These are phyloP conservation scores for Lathyrus sativus DNA, from an alignment of 306 rosid species.

Conservation along the genomic window DNA sequence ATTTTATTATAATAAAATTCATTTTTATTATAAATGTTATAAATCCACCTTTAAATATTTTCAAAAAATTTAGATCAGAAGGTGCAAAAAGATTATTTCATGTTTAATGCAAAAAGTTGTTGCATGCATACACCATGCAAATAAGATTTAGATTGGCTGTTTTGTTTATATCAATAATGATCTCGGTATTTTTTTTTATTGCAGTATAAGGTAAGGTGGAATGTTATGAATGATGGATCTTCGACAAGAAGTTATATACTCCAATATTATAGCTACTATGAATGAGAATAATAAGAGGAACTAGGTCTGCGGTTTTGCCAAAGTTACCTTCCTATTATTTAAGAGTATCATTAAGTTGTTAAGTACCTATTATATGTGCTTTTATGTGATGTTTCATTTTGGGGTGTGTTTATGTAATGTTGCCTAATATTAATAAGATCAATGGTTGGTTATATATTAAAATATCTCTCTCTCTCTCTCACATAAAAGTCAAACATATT, in stretches of 20 bases:
- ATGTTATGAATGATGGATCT: background rate
- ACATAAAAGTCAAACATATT: no score
- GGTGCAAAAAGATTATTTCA: no score
- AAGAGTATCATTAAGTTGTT: background rate
- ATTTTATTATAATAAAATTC: no score
- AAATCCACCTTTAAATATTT: no score
- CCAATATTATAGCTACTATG: background rate
- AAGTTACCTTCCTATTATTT: background rate
- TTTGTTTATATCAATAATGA: no score
- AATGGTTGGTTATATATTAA: background rate
- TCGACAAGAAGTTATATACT: background rate
- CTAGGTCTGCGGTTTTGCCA: background rate
- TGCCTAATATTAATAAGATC: background rate
- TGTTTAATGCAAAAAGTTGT: no score
- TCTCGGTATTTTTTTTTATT: background rate
- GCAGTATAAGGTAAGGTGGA: background rate
- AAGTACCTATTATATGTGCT: background rate
- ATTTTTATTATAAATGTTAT: no score
- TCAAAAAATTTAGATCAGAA: no score
- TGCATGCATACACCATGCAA: no score
- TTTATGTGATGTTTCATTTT: background rate
- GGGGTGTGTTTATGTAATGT: background rate
- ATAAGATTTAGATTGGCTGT: no score
- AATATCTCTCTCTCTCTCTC: no score
- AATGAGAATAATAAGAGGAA: background rate